Base-by-base conservation (phyloP, 1,284 basidiomycete species). In the Sphagnurus paluster region DNA sequence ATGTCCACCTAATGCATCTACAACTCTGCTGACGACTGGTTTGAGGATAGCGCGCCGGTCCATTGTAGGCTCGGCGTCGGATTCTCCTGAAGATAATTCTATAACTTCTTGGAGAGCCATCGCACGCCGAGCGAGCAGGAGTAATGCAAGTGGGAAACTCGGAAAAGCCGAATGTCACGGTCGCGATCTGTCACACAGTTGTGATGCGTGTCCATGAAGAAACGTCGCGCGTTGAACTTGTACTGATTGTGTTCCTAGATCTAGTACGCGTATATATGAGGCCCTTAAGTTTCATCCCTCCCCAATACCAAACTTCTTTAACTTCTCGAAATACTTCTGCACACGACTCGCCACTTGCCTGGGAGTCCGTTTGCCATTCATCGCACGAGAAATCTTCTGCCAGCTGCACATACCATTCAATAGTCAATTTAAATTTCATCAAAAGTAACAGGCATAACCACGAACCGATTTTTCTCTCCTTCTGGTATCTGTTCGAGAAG, bases 261-360 rank as follows among this genome's bases (percentile, higher is more conserved):
- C 11, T 11, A 26, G 7, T 6, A 7, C 6, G 25, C 11, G 16
- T n/a, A 14, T 35, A 25, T 35, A 21, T 21, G 3, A 43, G 1
- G 30, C 13, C n/a, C n/a, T n/a, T 36, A 13, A n/a, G 9, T 11
- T 40, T 28, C 11, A 38, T 16, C 36, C 43, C 5, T 37, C 40
- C 21, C 17, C 61, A 42, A 72, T 54, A n/a, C 87, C 87, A 62
- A 81, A 88, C 55, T 77, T 75, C 64, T 84, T 88, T 62, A 90
- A 62, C 69, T 90, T 90, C 60, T 87, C 84, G 61, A 87, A 85
- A 64, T 89, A 90, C 65, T 90, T 90, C 58, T 90, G 88, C 41
- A 90, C 88, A 16, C 88, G 77, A 66, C 85, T 89, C 20, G 87
- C 86, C n/a, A 90, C 88, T 65, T 90, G 88, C 49, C 87, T 69